phyloP scores from a whole-genome alignment of 345 rosid species.

The Cardamine occulta region DNA sequence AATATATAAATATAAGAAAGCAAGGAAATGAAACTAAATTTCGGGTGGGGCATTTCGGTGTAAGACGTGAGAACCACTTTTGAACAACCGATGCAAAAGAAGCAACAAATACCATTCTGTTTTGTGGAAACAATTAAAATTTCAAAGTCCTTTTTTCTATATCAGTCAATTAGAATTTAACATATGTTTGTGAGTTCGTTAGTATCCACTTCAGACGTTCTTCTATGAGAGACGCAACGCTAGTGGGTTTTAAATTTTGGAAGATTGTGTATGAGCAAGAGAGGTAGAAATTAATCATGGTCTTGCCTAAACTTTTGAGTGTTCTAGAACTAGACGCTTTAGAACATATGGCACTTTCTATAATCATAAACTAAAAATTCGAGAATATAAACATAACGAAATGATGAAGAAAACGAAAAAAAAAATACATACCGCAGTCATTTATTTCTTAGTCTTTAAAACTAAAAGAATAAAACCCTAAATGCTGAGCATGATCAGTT shows the following conservation, averaged over 20 bases:
- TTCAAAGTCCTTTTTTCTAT: background rate
- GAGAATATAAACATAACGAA: background rate
- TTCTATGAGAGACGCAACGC: background rate
- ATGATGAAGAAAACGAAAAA: background rate
- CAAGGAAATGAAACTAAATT: background rate
- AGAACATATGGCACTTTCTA: background rate
- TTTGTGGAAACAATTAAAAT: background rate
- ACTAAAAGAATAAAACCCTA: background rate
- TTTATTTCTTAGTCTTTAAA: background rate
- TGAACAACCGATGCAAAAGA: background rate
- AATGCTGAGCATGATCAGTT: background rate
- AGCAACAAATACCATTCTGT: background rate
- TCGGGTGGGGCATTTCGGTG: background rate
- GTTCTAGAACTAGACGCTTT: background rate
- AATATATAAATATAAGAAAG: background rate
- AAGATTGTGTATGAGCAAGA: background rate
- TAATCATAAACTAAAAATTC: background rate
- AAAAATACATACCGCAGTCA: background rate
- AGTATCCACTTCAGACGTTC: background rate
- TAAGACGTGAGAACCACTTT: slow-evolving; percentile 23
- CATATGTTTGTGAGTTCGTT: background rate
- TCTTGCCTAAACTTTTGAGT: slow-evolving; percentile 7
- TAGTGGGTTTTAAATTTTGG: background rate
- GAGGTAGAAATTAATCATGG: background rate
- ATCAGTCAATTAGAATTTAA: background rate